Conservation (phyloP, 352 stramenopile genomes). For the Aphanomyces stellatus region DNA sequence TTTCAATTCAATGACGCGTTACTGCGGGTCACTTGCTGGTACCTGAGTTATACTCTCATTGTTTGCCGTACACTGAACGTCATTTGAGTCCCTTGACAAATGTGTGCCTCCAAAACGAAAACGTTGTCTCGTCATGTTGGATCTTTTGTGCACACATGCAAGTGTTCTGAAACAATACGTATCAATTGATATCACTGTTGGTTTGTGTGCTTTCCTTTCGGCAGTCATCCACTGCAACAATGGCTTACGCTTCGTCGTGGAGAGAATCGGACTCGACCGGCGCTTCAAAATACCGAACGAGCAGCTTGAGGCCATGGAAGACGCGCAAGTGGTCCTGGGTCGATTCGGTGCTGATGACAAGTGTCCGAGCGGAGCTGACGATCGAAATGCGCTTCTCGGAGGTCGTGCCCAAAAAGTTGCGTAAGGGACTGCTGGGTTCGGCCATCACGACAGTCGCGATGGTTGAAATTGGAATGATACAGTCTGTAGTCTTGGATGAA, state of each 20-base stretch:
- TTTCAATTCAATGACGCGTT: too few relatives aligned
- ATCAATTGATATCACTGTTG: too few relatives aligned
- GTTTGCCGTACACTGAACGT: too few relatives aligned
- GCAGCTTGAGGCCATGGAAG: slow-evolving; percentile 3
- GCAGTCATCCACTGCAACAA: neutral
- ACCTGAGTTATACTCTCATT: too few relatives aligned
- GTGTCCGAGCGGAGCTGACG: neutral
- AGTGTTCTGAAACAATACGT: too few relatives aligned
- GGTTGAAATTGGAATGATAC: neutral
- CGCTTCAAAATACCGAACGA: slow-evolving; percentile 4
- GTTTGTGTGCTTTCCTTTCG: too few relatives aligned
- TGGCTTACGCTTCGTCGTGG: neutral
- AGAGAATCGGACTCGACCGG: too few relatives aligned
- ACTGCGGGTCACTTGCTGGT: too few relatives aligned
- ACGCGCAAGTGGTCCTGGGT: neutral
- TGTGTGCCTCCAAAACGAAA: too few relatives aligned
- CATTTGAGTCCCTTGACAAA: too few relatives aligned
- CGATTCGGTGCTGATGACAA: slow-evolving; percentile 7
- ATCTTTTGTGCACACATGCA: too few relatives aligned
- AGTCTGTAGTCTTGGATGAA: neutral
- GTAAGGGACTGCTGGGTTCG: neutral
- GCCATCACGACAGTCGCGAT: neutral
- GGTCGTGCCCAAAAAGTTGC: neutral
- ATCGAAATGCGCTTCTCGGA: slow-evolving; percentile 3
- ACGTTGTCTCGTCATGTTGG: too few relatives aligned